Conservation (phyloP, 1,284 basidiomycete genomes). For the Tremellales sp. region DNA sequence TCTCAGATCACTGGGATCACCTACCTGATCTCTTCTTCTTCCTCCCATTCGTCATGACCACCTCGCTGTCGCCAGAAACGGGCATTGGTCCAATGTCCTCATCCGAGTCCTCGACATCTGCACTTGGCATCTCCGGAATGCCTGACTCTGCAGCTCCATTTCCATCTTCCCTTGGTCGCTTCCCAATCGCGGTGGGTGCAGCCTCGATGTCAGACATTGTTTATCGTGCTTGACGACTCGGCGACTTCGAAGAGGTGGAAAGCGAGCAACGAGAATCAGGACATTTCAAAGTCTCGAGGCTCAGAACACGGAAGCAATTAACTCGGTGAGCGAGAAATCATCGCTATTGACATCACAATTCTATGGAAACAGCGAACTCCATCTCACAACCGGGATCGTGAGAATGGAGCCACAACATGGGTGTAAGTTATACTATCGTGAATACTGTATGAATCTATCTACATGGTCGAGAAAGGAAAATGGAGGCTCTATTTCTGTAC, state of each 20-base stretch:
- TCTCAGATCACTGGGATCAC: conserved; percentile 24
- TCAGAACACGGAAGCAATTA: too few species aligned
- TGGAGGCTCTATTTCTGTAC: conserved; percentile 2
- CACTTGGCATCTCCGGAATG: conserved; percentile 31
- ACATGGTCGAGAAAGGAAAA: background rate
- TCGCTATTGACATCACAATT: too few species aligned
- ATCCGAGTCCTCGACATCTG: conserved; percentile 41
- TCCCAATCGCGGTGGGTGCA: conserved; percentile 2
- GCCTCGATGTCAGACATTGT: conserved; percentile 13
- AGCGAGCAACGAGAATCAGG: too few species aligned
- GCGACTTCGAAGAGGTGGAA: too few species aligned
- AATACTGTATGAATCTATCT: too few species aligned
- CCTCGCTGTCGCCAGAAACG: conserved; percentile 15
- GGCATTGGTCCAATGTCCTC: conserved; percentile 43
- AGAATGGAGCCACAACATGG: too few species aligned
- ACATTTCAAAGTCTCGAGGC: too few species aligned
- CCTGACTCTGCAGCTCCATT: background rate
- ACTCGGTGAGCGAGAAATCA: too few species aligned
- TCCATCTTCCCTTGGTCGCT: conserved; percentile 2
- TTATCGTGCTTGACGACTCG: too few species aligned
- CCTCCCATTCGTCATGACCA: conserved; percentile 15
- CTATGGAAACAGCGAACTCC: too few species aligned
- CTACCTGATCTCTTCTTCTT: conserved; percentile 44
- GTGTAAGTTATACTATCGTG: too few species aligned
- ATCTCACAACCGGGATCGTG: too few species aligned